phyloP scores from a whole-genome alignment of 2,329 filamentous ascomycete species.

The Penicillium sp. region DNA sequence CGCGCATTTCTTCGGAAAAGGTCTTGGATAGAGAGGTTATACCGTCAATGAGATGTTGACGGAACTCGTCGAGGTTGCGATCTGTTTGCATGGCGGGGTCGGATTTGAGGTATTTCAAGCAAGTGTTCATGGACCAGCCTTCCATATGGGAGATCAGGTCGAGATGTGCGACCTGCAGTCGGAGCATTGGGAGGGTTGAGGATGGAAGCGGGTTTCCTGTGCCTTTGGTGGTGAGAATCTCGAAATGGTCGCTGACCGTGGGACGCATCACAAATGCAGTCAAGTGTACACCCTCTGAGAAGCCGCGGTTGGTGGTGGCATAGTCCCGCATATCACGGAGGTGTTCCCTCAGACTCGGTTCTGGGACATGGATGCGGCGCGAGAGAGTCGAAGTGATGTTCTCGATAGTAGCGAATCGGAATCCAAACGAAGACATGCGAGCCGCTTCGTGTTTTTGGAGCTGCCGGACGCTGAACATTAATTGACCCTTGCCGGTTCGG shows the following conservation, averaged over 20 bases:
- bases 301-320: slow-evolving; percentile 30
- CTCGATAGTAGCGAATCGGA: slow-evolving; percentile 70
- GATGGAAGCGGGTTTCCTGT: slow-evolving; percentile 63
- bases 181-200: slow-evolving; percentile 53
- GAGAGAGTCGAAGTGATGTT: slow-evolving; percentile 70
- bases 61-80: slow-evolving; percentile 32
- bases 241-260: slow-evolving; percentile 59
- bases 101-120: slow-evolving; percentile 35
- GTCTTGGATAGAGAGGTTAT: slow-evolving; percentile 38
- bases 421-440: slow-evolving; percentile 69
- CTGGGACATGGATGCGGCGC: slow-evolving; percentile 71
- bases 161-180: slow-evolving; percentile 57
- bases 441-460: slow-evolving; percentile 60
- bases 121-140: slow-evolving; percentile 39
- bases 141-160: slow-evolving; percentile 51
- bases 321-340: slow-evolving; percentile 66
- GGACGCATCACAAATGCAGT: slow-evolving; percentile 46
- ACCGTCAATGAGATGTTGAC: slow-evolving; percentile 49
- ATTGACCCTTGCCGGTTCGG: slow-evolving; percentile 65
- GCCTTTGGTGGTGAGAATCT: slow-evolving; percentile 60
- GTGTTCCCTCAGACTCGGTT: slow-evolving; percentile 59
- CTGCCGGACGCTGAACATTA: slow-evolving; percentile 75
- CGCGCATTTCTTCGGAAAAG: slow-evolving; percentile 42
- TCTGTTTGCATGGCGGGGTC: slow-evolving; percentile 23
- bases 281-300: slow-evolving; percentile 42